Percentiles rank a stretch among this genome's conserved stretches.
These are phyloP conservation scores for Brachypodium distachyon DNA, from an alignment of 202 grass and related monocot species.

Conservation along the genomic window DNA sequence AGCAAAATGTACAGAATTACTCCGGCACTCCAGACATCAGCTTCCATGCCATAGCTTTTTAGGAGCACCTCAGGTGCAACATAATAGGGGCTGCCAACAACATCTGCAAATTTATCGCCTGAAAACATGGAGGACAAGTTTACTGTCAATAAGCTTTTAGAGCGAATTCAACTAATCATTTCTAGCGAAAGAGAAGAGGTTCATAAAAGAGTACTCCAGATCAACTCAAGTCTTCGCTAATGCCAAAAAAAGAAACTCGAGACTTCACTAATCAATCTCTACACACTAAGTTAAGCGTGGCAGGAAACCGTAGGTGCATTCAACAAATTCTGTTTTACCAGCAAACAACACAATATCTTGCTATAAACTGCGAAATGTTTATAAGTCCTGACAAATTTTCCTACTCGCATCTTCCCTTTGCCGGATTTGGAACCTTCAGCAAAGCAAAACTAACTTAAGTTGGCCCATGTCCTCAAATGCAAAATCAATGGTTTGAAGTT, in stretches of 20 bases:
- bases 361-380: not conserved
- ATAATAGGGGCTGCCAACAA: conserved; percentile 96
- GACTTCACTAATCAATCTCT: not conserved
- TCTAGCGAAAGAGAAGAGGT: conserved; percentile 13
- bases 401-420: not conserved
- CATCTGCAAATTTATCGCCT: conserved; percentile 82
- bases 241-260: too few species aligned
- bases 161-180: not conserved
- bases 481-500: not conserved
- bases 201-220: not conserved
- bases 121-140: conserved; percentile 7
- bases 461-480: not conserved
- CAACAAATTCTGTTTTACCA: conserved; percentile 2
- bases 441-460: not conserved
- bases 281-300: not conserved
- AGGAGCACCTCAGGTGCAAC: conserved; percentile 89
- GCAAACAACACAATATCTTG: not conserved
- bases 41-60: conserved; percentile 86
- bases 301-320: not conserved
- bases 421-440: not conserved
- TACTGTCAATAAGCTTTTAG: not conserved
- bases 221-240: conserved; percentile 12
- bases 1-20: conserved; percentile 94
- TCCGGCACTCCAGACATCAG: conserved; percentile 98
- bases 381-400: not conserved